phyloP scores from a whole-genome alignment of 257 asterid genomes.

The Solanum tarijense region DNA sequence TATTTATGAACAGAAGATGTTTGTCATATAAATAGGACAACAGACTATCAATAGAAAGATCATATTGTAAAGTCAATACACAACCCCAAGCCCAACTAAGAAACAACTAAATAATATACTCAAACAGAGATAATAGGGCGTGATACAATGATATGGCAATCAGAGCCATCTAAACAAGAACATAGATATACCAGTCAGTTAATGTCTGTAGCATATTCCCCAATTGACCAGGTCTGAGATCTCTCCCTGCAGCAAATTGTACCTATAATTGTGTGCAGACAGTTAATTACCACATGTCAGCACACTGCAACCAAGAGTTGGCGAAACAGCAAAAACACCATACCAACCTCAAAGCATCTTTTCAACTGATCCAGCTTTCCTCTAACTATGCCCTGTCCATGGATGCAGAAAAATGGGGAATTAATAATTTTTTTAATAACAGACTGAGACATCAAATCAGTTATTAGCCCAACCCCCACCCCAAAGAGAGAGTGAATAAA shows the following conservation, averaged over 20 bases:
- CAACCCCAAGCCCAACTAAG: background rate
- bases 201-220: slow-evolving; percentile 70
- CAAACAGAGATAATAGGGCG: background rate
- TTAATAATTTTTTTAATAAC: background rate
- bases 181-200: slow-evolving; percentile 47
- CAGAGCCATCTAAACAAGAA: background rate
- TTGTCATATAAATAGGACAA: background rate
- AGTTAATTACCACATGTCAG: background rate
- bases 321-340: slow-evolving; percentile 1
- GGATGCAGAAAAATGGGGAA: background rate
- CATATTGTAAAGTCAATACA: background rate
- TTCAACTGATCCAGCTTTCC: slow-evolving; percentile 97
- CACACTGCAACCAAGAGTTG: background rate
- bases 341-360: slow-evolving; percentile 89
- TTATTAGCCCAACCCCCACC: background rate
- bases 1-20: background rate
- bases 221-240: slow-evolving; percentile 86
- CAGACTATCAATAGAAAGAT: background rate
- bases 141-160: background rate
- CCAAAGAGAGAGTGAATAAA: background rate
- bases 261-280: slow-evolving; percentile 41
- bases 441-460: background rate
- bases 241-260: slow-evolving; percentile 99
- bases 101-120: background rate
- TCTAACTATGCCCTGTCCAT: slow-evolving; percentile 78